Evolutionary conservation across 352 stramenopile genomes (phyloP), one percentile per base, ranked within the genome.

Genomic region (Phytophthora sojae): DNA sequence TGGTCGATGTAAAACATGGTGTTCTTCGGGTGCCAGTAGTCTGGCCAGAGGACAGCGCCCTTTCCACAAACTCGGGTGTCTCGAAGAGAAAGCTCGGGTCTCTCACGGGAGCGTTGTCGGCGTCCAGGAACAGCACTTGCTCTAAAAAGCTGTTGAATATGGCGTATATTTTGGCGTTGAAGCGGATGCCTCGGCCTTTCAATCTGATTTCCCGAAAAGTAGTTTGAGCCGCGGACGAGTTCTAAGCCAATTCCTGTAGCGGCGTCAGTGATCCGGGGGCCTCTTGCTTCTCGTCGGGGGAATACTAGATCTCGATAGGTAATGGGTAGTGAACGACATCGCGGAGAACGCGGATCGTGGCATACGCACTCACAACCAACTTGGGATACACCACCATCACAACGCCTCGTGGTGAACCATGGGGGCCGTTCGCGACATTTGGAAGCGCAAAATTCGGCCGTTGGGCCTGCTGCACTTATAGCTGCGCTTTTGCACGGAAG

Each of bases 11-110:
- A 80, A 59, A 91, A 92, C 30, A 90, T 86, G 23, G 83, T 89
- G 67, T 85, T 75, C 21, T 69, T 42, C 6, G 83, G 86, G 52
- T 91, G 82, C 78, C 76, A 91, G 55, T 89, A 90, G 47, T 91
- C 85, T 3, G 85, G 85, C 85, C 85, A 94, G 57, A 92, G 92
- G 5, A 92, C 23, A 4, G 84, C 81, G 8, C 83, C 83, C 17
- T 82, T 23, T 49, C 19, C 17, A 39, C 30, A 25, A 85, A 94
- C 64, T 91, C 67, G 0, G 51, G 67, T 15, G 69, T 59, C 2
- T 74, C 25, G 57, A 94, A 92, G 1, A 94, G 67, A 59, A 77
- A 94, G 12, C 69, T 87, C 32, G 84, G 84, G 62, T 94, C 82
- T 15, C 59, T 45, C 14, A 86, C 77, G 0, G 84, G 83, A 1